phyloP scores from a whole-genome alignment of 78 protist genomes.

The slime mould (Dictyostelium discoideum) region dicty_2.7 NC_007088.5:6415501-6416000 shows the following conservation, averaged over 20 bases:
- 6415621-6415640: not conserved
- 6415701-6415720: not conserved
- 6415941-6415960: conserved; percentile 91
- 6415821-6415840: not conserved
- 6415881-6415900: conserved; percentile 66
- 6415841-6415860: conserved; percentile 71
- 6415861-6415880: conserved; percentile 80
- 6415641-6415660: not conserved
- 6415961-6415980: conserved; percentile 82
- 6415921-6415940: conserved; percentile 79
- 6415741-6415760: conserved; percentile 59
- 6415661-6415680: not conserved
- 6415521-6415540: not conserved
- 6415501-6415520: not conserved
- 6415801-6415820: not conserved
- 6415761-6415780: conserved; percentile 81
- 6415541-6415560: not conserved
- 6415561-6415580: not conserved
- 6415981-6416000: conserved; percentile 30
- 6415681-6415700: not conserved
- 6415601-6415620: not conserved
- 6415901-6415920: conserved; percentile 52
- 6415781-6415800: conserved; percentile 53
- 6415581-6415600: not conserved
- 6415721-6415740: conserved; percentile 64